A percentile compares a stretch with the other conserved stretches of the same genome.
Evolutionary conservation across 2,329 filamentous ascomycete species (phyloP).

Genomic region (Fusarium sp.): DNA sequence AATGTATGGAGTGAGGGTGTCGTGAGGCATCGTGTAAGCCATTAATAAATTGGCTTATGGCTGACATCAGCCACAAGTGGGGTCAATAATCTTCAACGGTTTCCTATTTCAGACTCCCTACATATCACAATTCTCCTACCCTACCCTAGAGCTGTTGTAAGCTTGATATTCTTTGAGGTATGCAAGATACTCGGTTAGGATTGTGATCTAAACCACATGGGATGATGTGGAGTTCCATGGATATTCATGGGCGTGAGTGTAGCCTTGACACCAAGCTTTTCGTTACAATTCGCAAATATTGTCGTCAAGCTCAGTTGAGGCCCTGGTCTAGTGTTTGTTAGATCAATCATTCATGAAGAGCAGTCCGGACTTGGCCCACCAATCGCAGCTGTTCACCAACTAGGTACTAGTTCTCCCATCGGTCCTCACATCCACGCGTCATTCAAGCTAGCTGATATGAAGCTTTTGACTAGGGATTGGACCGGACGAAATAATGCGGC

Average conservation of each 20-base stretch:
- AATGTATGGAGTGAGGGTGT: slow-evolving; percentile 9
- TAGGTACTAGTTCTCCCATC: neutral
- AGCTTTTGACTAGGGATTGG: slow-evolving; percentile 6
- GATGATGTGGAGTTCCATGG: neutral
- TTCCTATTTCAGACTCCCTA: slow-evolving; percentile 10
- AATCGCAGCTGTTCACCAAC: slow-evolving; percentile 1
- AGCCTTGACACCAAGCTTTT: neutral
- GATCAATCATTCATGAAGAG: neutral
- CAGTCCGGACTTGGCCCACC: slow-evolving; percentile 7
- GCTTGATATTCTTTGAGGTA: neutral
- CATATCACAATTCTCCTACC: too few species aligned
- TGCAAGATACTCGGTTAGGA: neutral
- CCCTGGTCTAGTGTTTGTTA: neutral
- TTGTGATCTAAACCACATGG: too few species aligned
- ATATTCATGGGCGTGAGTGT: slow-evolving; percentile 9
- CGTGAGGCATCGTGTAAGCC: slow-evolving; percentile 33
- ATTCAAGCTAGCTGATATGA: slow-evolving; percentile 8
- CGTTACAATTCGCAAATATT: slow-evolving; percentile 16
- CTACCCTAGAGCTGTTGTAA: slow-evolving; percentile 6
- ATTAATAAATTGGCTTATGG: slow-evolving; percentile 28
- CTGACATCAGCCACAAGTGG: slow-evolving; percentile 46
- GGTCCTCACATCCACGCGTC: slow-evolving; percentile 11
- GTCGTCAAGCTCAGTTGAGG: slow-evolving; percentile 2
- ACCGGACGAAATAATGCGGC: slow-evolving; percentile 17
- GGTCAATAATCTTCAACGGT: slow-evolving; percentile 16